phyloP scores from a whole-genome alignment of 306 rosid species.

The Sophora flavescens region DNA sequence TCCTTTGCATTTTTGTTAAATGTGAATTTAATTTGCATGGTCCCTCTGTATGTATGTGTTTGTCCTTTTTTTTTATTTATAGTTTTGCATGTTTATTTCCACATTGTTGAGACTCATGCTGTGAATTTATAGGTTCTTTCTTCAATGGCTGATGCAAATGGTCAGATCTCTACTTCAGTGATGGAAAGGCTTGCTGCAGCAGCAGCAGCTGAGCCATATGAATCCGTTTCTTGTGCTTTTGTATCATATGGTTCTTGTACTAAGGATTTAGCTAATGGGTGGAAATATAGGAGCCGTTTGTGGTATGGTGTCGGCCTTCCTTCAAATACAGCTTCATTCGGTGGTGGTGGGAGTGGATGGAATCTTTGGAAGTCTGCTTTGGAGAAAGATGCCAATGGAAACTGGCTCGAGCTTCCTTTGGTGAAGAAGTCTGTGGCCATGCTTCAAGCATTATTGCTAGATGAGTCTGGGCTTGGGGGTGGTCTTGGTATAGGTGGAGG shows the following conservation, averaged over 20 bases:
- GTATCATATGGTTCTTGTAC: slow-evolving; percentile 94
- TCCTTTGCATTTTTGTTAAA: slow-evolving; percentile 38
- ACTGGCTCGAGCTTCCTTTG: slow-evolving; percentile 92
- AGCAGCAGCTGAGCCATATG: slow-evolving; percentile 95
- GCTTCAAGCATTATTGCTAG: slow-evolving; percentile 94
- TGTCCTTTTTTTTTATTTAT: slow-evolving; percentile 11
- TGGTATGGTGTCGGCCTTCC: slow-evolving; percentile 99
- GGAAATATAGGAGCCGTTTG: slow-evolving; percentile 94
- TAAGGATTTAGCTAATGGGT: slow-evolving; percentile 84
- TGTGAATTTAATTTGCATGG: neutral
- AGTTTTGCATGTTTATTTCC: slow-evolving; percentile 29
- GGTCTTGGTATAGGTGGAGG: slow-evolving; percentile 99
- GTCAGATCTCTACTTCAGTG: slow-evolving; percentile 75
- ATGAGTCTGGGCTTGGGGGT: slow-evolving; percentile 96
- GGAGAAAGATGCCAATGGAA: slow-evolving; percentile 86
- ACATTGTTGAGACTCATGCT: slow-evolving; percentile 38
- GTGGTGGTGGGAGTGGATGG: slow-evolving; percentile 98
- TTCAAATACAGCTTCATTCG: slow-evolving; percentile 61
- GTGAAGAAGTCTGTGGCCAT: slow-evolving; percentile 89
- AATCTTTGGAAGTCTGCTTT: slow-evolving; percentile 78
- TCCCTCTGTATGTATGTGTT: neutral
- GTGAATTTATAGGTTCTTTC: slow-evolving; percentile 75
- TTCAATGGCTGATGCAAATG: slow-evolving; percentile 93
- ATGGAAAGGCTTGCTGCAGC: slow-evolving; percentile 97
- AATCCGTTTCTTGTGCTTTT: slow-evolving; percentile 90